A percentile compares a stretch with the other conserved stretches of the same genome.
Conservation (phyloP, 169 alveolate genomes). For the Amoebophrya sp. region DNA sequence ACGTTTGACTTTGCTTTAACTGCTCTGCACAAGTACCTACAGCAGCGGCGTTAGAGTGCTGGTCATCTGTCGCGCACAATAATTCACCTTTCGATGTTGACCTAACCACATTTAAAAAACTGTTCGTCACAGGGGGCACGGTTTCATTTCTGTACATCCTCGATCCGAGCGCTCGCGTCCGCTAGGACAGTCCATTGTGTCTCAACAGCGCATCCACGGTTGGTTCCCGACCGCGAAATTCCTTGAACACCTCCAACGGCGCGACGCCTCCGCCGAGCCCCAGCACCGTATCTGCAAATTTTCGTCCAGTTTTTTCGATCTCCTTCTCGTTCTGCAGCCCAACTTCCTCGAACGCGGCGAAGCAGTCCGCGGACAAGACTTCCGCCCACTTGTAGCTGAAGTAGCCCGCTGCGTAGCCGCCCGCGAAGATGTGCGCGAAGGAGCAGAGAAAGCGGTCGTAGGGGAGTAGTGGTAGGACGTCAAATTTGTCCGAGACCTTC, state of each 20-base stretch:
- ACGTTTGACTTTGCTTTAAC: too few species aligned
- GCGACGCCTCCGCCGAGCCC: conserved; percentile 18
- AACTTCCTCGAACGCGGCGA: conserved; percentile 17
- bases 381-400: conserved; percentile 43
- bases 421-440: conserved; percentile 38
- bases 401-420: conserved; percentile 41
- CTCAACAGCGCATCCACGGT: conserved; percentile 28
- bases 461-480: background rate
- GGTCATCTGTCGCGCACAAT: too few species aligned
- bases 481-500: background rate
- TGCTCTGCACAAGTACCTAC: too few species aligned
- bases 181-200: conserved; percentile 29
- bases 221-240: conserved; percentile 21
- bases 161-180: too few species aligned
- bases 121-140: too few species aligned
- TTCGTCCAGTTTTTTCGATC: background rate
- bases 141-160: too few species aligned
- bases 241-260: conserved; percentile 17
- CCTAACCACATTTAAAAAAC: too few species aligned
- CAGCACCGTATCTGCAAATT: background rate
- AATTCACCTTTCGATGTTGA: too few species aligned
- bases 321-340: background rate
- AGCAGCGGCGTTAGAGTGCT: too few species aligned
- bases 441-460: conserved; percentile 24
- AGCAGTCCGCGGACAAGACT: conserved; percentile 39